Evolutionary conservation across 140 eudicot genomes (phyloP), one percentile per base, ranked within the genome.

Genomic region (Flaveria floridana): DNA sequence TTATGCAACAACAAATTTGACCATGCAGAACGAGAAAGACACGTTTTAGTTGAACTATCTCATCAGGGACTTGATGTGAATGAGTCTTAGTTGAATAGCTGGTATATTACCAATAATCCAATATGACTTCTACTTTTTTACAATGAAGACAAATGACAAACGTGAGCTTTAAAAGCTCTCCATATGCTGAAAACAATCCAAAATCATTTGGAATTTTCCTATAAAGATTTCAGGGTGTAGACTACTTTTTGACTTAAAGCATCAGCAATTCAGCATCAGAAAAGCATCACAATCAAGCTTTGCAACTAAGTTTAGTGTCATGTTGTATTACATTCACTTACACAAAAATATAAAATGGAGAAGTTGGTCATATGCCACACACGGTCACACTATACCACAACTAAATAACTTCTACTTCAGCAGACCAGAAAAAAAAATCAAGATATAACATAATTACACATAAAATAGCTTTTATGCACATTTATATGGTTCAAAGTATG

Each of bases 21-120:
- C 20, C 7, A n/a, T 41, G 12, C 2, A 61, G 71, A 61, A 61
- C 47, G 30, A 73, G 70, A 62, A 23, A 74, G 78, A 72, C 56
- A 48, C 53, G 30, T 47, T 46, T 75, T n/a, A 30, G 52, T 64
- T 58, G 58, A 66, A 39, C 56, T 37, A 20, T 52, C 37, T 18
- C 70, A 44, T 52, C 16, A 13, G 8, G 39, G 18, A 25, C 46
- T 51, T 57, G 53, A 46, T 26, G 64, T 7, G 7, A 34, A 58
- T 28, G 15, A 10, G 71, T 57, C 46, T 15, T 26, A 39, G 62
- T 16, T 44, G 71, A 11, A 57, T 26, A 39, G 62, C 12, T 26
- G 71, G 16, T 69, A 65, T 51, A 41, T n/a, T 12, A 20, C 34
- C 61, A 39, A 23, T 23, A 23, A 23, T 23, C 25, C 25, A 23